A percentile compares a stretch with the other conserved stretches of the same genome.
Conservation (phyloP, 139 green algal species). For the Auxenochlorella protothecoides region DNA sequence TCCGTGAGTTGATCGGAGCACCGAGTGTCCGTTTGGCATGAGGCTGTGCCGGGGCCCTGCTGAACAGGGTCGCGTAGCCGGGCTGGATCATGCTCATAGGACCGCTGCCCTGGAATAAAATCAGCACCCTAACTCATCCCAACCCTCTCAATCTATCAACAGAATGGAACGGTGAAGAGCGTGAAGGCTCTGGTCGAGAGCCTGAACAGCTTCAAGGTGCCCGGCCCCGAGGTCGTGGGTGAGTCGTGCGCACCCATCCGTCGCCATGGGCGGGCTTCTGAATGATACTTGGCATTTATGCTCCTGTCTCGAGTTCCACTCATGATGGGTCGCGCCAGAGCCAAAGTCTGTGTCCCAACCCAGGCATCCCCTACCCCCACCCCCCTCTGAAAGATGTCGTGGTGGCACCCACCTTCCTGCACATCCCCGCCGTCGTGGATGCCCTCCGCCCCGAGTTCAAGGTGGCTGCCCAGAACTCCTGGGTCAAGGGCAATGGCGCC, state of each 20-base stretch:
- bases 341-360: neutral
- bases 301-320: neutral
- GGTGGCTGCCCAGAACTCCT: slow-evolving; percentile 85
- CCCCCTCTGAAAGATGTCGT: slow-evolving; percentile 71
- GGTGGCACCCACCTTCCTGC: slow-evolving; percentile 78
- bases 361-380: slow-evolving; percentile 6
- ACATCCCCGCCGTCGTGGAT: slow-evolving; percentile 59
- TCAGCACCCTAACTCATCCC: too few species aligned
- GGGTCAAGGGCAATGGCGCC: slow-evolving; percentile 65
- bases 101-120: too few species aligned
- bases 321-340: too few species aligned
- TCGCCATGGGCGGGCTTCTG: neutral
- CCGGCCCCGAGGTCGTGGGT: slow-evolving; percentile 47
- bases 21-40: too few species aligned
- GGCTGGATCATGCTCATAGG: too few species aligned
- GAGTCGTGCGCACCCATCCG: neutral
- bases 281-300: neutral
- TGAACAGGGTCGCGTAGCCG: too few species aligned
- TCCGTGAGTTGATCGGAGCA: slow-evolving; percentile 6
- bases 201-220: slow-evolving; percentile 33
- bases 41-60: too few species aligned
- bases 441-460: slow-evolving; percentile 44
- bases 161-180: slow-evolving; percentile 69
- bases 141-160: neutral
- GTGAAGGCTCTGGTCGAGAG: slow-evolving; percentile 63